Evolutionary conservation across 345 rosid species (phyloP).

Genomic region (Pelargonium nanum): DNA sequence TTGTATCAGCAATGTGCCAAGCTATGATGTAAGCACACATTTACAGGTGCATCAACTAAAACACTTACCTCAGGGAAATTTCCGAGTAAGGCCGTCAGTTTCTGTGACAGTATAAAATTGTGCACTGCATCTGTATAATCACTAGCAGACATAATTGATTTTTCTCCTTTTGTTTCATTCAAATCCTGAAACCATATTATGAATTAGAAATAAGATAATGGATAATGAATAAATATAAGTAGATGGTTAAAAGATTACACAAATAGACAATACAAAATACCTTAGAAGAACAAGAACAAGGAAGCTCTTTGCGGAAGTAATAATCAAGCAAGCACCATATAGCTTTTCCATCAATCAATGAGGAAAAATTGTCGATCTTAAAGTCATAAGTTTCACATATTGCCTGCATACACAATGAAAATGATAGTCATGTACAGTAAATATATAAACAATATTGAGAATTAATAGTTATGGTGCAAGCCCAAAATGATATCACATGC

Average conservation of each 20-base stretch:
- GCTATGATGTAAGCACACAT: too few relatives aligned
- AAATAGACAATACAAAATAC: constrained; percentile 15
- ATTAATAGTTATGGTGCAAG: neutral
- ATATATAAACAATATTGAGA: neutral
- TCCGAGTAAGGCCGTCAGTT: constrained; percentile 60
- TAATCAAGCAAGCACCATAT: constrained; percentile 92
- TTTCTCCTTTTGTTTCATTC: constrained; percentile 35
- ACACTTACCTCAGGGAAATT: constrained; percentile 78
- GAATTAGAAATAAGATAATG: constrained; percentile 11
- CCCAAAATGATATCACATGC: too few relatives aligned
- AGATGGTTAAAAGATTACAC: constrained; percentile 5
- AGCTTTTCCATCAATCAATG: constrained; percentile 79
- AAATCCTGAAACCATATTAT: constrained; percentile 26
- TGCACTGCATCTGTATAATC: constrained; percentile 79
- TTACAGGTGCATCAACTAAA: neutral
- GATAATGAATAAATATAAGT: constrained; percentile 4
- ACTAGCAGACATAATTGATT: constrained; percentile 51
- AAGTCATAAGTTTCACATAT: constrained; percentile 48
- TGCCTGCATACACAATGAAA: constrained; percentile 38
- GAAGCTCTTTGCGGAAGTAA: constrained; percentile 73
- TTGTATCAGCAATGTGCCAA: too few relatives aligned
- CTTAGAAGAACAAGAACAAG: constrained; percentile 47
- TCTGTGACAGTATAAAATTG: constrained; percentile 74
- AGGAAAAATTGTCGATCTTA: constrained; percentile 36
- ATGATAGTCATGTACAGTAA: constrained; percentile 4